These are phyloP conservation scores for Termitomyces titanicus DNA, from an alignment of 768 basidiomycete species.

Conservation along the genomic window DNA sequence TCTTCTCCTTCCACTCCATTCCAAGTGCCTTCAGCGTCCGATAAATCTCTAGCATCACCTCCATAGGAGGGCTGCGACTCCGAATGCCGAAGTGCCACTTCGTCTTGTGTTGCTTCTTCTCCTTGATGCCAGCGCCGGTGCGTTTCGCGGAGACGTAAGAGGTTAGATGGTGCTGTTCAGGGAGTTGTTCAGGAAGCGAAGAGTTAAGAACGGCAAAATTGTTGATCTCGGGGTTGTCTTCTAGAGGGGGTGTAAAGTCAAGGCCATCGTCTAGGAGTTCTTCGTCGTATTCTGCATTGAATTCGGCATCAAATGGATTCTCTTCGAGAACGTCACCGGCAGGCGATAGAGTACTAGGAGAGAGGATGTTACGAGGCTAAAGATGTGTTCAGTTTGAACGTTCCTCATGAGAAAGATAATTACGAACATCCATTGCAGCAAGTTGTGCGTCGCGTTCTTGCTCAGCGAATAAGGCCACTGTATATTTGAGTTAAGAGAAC, in stretches of 20 bases:
- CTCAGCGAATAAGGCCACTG: constrained; percentile 77
- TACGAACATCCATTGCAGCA: constrained; percentile 75
- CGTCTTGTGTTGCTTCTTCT: constrained; percentile 73
- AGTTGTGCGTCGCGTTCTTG: constrained; percentile 82
- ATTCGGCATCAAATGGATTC: constrained; percentile 81
- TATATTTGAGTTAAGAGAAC: background rate
- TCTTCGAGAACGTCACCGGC: constrained; percentile 58
- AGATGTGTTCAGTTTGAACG: background rate
- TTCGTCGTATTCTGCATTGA: constrained; percentile 54
- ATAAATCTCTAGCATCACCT: constrained; percentile 99
- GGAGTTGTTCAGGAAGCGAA: constrained; percentile 66
- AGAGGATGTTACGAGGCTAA: constrained; percentile 69
- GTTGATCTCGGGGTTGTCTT: constrained; percentile 40
- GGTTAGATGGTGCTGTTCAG: constrained; percentile 64
- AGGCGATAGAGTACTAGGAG: constrained; percentile 65
- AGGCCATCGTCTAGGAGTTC: constrained; percentile 35
- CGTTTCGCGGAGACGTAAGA: constrained; percentile 61
- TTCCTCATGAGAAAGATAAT: background rate
- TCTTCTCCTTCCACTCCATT: constrained; percentile 98
- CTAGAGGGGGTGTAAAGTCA: constrained; percentile 23
- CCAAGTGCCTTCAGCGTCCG: constrained; percentile 83
- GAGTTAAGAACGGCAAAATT: constrained; percentile 90
- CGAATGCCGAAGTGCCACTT: constrained; percentile 99
- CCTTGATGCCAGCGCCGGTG: constrained; percentile 34
- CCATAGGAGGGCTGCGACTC: constrained; percentile 93